Conservation (phyloP, 208 protist genomes). For the Leishmania aethiopica region DNA sequence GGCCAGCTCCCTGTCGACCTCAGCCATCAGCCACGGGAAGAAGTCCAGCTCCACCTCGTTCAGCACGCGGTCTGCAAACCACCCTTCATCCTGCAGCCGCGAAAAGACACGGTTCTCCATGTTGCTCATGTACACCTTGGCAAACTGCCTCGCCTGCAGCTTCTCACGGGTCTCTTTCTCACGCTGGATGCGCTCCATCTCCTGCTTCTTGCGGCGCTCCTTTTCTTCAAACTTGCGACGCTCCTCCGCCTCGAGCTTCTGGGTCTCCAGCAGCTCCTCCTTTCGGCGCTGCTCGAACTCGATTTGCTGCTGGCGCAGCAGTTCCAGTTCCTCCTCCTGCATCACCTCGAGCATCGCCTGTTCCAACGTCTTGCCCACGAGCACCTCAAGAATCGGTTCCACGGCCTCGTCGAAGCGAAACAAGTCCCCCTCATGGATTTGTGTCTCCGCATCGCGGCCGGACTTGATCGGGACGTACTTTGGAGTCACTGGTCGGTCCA, state of each 20-base stretch:
- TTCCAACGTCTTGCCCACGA: slow-evolving; percentile 98
- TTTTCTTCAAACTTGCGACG: slow-evolving; percentile 96
- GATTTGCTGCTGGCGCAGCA: slow-evolving; percentile 93
- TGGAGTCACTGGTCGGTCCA: slow-evolving; percentile 95
- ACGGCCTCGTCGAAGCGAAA: slow-evolving; percentile 98
- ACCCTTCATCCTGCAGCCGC: slow-evolving; percentile 93
- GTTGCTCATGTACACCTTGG: slow-evolving; percentile 93
- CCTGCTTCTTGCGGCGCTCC: slow-evolving; percentile 94
- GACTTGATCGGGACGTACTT: slow-evolving; percentile 95
- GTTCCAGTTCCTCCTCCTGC: slow-evolving; percentile 97
- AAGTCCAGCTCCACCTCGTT: slow-evolving; percentile 95
- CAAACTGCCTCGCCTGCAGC: slow-evolving; percentile 93
- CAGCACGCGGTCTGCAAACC: slow-evolving; percentile 95
- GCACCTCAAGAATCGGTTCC: slow-evolving; percentile 96
- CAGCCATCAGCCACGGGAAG: slow-evolving; percentile 93
- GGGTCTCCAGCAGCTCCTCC: slow-evolving; percentile 95
- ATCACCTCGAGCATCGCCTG: slow-evolving; percentile 98
- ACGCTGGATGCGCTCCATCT: slow-evolving; percentile 89
- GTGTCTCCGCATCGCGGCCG: slow-evolving; percentile 95
- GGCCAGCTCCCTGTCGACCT: slow-evolving; percentile 83
- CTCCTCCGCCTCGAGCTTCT: slow-evolving; percentile 95
- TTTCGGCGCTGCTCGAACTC: slow-evolving; percentile 96
- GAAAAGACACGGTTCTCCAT: slow-evolving; percentile 93
- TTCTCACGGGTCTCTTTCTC: slow-evolving; percentile 93
- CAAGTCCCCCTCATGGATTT: slow-evolving; percentile 96